Base-by-base conservation (phyloP, 2,329 filamentous ascomycete genomes). In the Alternaria triticina region DNA sequence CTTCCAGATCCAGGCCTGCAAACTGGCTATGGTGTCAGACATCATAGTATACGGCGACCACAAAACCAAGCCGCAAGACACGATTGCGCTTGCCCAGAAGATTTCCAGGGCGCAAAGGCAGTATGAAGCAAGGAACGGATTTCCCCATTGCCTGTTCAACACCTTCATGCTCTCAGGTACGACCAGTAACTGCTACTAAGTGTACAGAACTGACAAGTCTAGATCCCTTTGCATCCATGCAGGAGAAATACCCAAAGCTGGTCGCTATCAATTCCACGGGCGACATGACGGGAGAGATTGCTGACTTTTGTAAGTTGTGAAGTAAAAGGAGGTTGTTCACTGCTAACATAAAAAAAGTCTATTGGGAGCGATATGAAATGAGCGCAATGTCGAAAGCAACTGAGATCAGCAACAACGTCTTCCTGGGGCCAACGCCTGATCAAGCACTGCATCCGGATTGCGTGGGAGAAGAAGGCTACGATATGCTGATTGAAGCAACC, bases 1-100 rank as follows among this genome's bases (percentile, higher is more conserved):
- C 79, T 99, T 99, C 76, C 95, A 98, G 73, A 98, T 98, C 43
- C 96, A 99, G 79, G 87, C 92, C 0, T 91, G 91, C 62, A 99
- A 99, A 79, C 84, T 92, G 68, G 94, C 94, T 58, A 88, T 91
- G 68, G 87, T 96, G 9, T 97, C 94, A 1, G 96, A 99, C 77
- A 93, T 99, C 67, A 87, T 99, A 44, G 88, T 99, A 1, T 99
- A 99, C 76, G 93, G 93, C 12, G 91, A 95, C 58, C 87, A 93
- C 68, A 82, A 84, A 40, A 85, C 85, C 2, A 81, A 86, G 25
- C 86, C 87, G 49, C 85, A 87, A 57, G 89, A 90, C 60, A 82
- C 97, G 77, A 71, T 91, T 81, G 86, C 88, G 82, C 76, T 89
- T 33, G 89, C 89, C 5, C 83, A 85, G 71, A 81, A 82, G 43